Base-by-base conservation (phyloP, 2,329 filamentous ascomycete genomes). In the Tolypocladium nubicola region DNA sequence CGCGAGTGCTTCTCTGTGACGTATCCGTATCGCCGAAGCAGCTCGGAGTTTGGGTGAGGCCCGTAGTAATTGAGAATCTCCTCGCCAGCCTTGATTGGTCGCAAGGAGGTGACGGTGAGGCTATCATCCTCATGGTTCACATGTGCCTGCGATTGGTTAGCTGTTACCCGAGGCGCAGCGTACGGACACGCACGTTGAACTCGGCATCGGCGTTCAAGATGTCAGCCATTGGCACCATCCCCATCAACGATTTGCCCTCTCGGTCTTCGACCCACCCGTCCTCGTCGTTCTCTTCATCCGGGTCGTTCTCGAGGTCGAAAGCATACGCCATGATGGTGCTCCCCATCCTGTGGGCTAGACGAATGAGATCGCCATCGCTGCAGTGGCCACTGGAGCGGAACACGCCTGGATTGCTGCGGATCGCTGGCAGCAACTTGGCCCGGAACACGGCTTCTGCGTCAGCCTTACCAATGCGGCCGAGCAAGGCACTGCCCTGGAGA, bases 61-160 rank as follows among this genome's bases (percentile, higher is more conserved):
- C 92, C 92, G 63, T 96, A 96, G 72, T 96, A 92, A 69, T 96
- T 96, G 67, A 92, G 83, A 21, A 96, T 83, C 70, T 96, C 88
- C 57, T 90, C 82, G 7, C 88, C 88, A 0, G 81, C 79, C 30
- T 71, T 73, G 65, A 96, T 90, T 1, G 81, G 73, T 49, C 85
- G 82, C 58, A 92, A 76, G 0, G 88, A 79, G 30, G 85, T 87
- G 70, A 94, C 93, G 3, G 85, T 84, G 10, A 96, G 76, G 13
- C 71, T 71, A 14, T 78, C 71, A 39, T 80, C 76, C 43, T 72
- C 76, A 57, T 83, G 80, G 62, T 81, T 80, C 52, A 82, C 78
- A 57, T 83, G 77, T 3, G 78, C 74, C 79, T 81, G 35, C 30
- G 16, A 35, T 30, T 19, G 30, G 43, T 60, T 55, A 60, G 52